phyloP scores from a whole-genome alignment of 2,329 filamentous ascomycete genomes.

The Alternaria gaisen region DNA sequence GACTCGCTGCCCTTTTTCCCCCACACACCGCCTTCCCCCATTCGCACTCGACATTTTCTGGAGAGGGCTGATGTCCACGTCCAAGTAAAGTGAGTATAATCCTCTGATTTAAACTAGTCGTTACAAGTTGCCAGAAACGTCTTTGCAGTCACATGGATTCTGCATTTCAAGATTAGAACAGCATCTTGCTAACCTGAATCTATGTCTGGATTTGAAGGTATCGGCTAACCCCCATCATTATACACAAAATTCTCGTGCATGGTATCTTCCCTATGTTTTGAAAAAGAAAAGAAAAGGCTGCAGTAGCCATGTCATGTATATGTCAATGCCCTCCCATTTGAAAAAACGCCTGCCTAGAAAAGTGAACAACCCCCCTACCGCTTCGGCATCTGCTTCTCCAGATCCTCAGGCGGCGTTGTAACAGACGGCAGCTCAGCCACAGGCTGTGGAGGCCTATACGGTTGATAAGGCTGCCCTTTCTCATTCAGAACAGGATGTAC shows the following conservation, averaged over 20 bases:
- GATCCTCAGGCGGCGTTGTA: constrained; percentile 33
- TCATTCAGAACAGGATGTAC: constrained; percentile 24
- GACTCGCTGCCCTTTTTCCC: constrained; percentile 18
- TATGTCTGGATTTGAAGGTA: background rate
- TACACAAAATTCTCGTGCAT: background rate
- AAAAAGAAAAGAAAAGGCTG: background rate
- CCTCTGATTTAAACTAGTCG: background rate
- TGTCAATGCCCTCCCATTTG: background rate
- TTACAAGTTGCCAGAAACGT: background rate
- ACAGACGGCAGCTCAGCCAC: constrained; percentile 29
- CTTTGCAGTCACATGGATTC: background rate
- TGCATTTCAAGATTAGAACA: background rate
- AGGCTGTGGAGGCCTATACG: constrained; percentile 37
- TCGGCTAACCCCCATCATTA: background rate
- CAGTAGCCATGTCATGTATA: background rate
- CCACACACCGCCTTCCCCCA: constrained; percentile 11
- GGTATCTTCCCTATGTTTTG: constrained; percentile 1
- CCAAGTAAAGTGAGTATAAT: background rate
- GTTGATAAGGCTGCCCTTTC: constrained; percentile 30
- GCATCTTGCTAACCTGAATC: background rate
- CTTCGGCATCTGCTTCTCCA: constrained; percentile 28
- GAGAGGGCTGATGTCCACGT: background rate
- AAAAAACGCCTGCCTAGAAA: background rate
- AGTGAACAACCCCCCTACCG: background rate
- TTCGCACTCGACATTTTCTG: background rate